These are phyloP conservation scores for Rhododendron ovatum DNA, from an alignment of 148 eudicot species.

Conservation along the genomic window DNA sequence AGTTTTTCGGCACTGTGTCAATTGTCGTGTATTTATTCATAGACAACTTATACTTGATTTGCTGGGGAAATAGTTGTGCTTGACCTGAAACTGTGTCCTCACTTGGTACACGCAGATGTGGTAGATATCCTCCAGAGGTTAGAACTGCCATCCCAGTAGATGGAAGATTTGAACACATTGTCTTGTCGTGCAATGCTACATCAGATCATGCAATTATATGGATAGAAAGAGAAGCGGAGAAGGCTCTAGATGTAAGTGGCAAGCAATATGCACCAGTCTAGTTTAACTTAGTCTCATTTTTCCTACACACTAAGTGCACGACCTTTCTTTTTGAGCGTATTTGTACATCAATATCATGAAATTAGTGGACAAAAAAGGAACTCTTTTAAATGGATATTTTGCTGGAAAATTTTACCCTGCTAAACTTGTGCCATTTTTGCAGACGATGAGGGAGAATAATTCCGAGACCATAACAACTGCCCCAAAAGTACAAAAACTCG, in stretches of 20 bases:
- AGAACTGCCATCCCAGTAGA: constrained; percentile 38
- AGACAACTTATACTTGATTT: background rate
- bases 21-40: background rate
- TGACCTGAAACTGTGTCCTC: background rate
- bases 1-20: background rate
- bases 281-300: background rate
- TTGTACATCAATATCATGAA: background rate
- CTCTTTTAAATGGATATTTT: background rate
- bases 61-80: background rate
- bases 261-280: background rate
- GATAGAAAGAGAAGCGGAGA: constrained; percentile 74
- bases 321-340: background rate
- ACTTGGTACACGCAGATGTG: constrained; percentile 15
- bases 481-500: constrained; percentile 60
- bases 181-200: constrained; percentile 81
- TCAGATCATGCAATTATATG: constrained; percentile 91
- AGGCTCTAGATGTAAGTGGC: constrained; percentile 18
- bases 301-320: background rate
- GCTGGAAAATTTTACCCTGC: background rate
- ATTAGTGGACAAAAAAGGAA: background rate
- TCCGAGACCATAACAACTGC: constrained; percentile 46
- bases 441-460: constrained; percentile 48
- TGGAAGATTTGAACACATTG: constrained; percentile 96
- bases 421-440: constrained; percentile 13
- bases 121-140: constrained; percentile 29